A percentile compares a stretch with the other conserved stretches of the same genome.
Evolutionary conservation across 2,329 filamentous ascomycete genomes (phyloP).

Genomic region (Colletotrichum liriopes): DNA sequence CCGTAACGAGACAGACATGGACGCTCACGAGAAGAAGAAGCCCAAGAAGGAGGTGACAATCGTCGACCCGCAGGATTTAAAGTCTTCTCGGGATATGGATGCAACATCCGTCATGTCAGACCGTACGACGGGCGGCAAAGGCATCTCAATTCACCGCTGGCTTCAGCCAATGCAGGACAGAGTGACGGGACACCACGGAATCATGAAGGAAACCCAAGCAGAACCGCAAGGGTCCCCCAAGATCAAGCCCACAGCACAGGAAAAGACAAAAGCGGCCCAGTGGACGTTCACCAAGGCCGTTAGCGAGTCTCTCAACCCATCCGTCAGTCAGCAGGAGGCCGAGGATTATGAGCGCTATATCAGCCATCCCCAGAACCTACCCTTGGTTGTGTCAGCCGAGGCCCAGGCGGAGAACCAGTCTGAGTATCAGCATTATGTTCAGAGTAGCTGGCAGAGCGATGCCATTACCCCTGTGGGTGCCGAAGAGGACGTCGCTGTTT

Average conservation of each 20-base stretch:
- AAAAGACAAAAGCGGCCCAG: slow-evolving; percentile 87
- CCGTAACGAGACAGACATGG: slow-evolving; percentile 75
- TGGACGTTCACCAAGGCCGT: slow-evolving; percentile 92
- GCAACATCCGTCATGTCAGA: slow-evolving; percentile 31
- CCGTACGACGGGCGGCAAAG: slow-evolving; percentile 45
- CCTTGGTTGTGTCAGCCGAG: slow-evolving; percentile 82
- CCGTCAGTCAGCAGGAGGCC: slow-evolving; percentile 81
- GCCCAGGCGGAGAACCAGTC: slow-evolving; percentile 72
- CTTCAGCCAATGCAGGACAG: slow-evolving; percentile 62
- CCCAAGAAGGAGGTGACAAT: slow-evolving; percentile 80
- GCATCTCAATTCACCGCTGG: slow-evolving; percentile 74
- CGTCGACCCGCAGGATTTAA: slow-evolving; percentile 69
- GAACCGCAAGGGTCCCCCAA: slow-evolving; percentile 51
- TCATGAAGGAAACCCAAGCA: slow-evolving; percentile 68
- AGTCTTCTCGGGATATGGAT: slow-evolving; percentile 50
- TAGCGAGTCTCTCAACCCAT: slow-evolving; percentile 87
- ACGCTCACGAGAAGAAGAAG: slow-evolving; percentile 74
- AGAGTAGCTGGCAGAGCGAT: slow-evolving; percentile 76
- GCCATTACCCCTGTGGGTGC: slow-evolving; percentile 62
- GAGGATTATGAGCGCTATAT: slow-evolving; percentile 93
- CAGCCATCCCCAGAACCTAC: slow-evolving; percentile 88
- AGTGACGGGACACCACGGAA: slow-evolving; percentile 58
- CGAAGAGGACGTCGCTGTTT: slow-evolving; percentile 80
- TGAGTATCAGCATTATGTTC: slow-evolving; percentile 87
- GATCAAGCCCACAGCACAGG: slow-evolving; percentile 72